These are phyloP conservation scores for Mycena indigotica DNA, from an alignment of 768 basidiomycete species.

Conservation along the genomic window DNA sequence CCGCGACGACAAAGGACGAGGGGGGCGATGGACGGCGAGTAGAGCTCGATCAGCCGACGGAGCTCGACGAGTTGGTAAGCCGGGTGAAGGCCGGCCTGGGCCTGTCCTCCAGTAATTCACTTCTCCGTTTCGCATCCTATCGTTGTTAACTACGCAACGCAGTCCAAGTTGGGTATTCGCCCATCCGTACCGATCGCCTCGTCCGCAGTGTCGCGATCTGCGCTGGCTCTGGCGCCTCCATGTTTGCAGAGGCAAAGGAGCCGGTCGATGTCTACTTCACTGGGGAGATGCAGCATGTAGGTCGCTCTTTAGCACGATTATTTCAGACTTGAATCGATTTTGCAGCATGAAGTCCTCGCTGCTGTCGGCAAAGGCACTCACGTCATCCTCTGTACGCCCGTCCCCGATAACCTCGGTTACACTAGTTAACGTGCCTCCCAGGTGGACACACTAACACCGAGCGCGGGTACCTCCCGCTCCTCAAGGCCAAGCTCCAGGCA, in stretches of 20 bases:
- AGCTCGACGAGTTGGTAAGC: slow-evolving; percentile 59
- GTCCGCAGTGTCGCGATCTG: slow-evolving; percentile 80
- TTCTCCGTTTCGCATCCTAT: slow-evolving; percentile 12
- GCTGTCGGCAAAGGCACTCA: slow-evolving; percentile 74
- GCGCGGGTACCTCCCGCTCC: slow-evolving; percentile 82
- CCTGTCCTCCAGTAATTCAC: slow-evolving; percentile 56
- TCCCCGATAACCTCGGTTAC: slow-evolving; percentile 19
- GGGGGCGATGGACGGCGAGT: slow-evolving; percentile 75
- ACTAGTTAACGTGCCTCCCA: slow-evolving; percentile 38
- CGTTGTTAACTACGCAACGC: slow-evolving; percentile 12
- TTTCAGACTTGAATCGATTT: slow-evolving; percentile 12
- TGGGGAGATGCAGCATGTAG: slow-evolving; percentile 89
- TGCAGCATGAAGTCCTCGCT: slow-evolving; percentile 85
- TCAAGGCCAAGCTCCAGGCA: slow-evolving; percentile 62
- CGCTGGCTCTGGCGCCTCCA: slow-evolving; percentile 84
- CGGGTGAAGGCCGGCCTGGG: slow-evolving; percentile 72
- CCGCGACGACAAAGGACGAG: slow-evolving; percentile 39
- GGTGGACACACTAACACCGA: slow-evolving; percentile 95
- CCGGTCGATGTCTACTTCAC: slow-evolving; percentile 89
- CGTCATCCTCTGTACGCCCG: slow-evolving; percentile 77
- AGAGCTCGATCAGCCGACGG: slow-evolving; percentile 56
- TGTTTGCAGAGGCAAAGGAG: slow-evolving; percentile 58
- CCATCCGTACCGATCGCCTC: slow-evolving; percentile 32
- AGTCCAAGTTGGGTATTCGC: slow-evolving; percentile 72
- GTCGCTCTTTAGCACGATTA: slow-evolving; percentile 26